Conservation (phyloP, 345 rosid genomes). For the Brassica juncea region DNA sequence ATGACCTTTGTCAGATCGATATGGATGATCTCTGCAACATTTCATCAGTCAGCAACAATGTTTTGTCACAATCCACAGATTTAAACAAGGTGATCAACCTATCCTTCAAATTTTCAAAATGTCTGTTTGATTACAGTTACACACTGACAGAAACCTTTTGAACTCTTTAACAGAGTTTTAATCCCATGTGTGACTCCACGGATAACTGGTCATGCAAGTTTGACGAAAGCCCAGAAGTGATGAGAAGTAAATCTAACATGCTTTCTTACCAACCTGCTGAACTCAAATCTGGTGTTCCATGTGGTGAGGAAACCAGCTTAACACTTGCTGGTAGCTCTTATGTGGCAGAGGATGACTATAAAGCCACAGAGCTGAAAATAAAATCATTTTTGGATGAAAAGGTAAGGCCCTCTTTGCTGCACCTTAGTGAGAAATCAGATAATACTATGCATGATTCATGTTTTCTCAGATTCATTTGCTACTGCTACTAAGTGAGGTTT, state of each 20-base stretch:
- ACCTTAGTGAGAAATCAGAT: slow-evolving; percentile 18
- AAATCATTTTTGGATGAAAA: slow-evolving; percentile 87
- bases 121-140: slow-evolving; percentile 1
- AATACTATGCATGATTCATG: slow-evolving; percentile 10
- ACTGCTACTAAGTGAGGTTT: background rate
- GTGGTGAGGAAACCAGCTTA: slow-evolving; percentile 47
- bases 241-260: slow-evolving; percentile 43
- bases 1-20: slow-evolving; percentile 82
- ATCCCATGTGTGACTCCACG: slow-evolving; percentile 78
- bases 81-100: slow-evolving; percentile 62
- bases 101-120: slow-evolving; percentile 19
- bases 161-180: slow-evolving; percentile 61
- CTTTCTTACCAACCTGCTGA: slow-evolving; percentile 40
- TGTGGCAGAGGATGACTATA: slow-evolving; percentile 73
- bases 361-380: slow-evolving; percentile 80
- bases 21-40: slow-evolving; percentile 67
- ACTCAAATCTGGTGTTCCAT: slow-evolving; percentile 42
- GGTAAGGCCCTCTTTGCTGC: slow-evolving; percentile 41
- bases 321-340: slow-evolving; percentile 50
- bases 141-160: slow-evolving; percentile 19
- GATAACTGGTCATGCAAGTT: slow-evolving; percentile 77
- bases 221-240: slow-evolving; percentile 50
- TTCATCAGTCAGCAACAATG: slow-evolving; percentile 49
- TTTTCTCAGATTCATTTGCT: background rate
- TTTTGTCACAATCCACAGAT: slow-evolving; percentile 54